phyloP scores from a whole-genome alignment of 345 rosid species.

The Brassica rapa region DNA sequence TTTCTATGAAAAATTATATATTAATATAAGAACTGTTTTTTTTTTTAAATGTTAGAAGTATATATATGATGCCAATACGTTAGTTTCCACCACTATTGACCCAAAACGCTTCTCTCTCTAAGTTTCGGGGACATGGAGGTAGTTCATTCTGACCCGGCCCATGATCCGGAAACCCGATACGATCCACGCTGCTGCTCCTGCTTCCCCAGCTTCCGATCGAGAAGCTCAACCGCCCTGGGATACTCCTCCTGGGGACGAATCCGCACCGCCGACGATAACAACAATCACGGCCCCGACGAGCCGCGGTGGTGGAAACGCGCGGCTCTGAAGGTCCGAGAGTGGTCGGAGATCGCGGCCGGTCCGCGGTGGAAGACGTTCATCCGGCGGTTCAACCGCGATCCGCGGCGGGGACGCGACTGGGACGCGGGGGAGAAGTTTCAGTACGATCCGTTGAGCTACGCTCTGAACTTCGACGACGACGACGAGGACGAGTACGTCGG shows the following conservation, averaged over 20 bases:
- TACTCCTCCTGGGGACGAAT: slow-evolving; percentile 56
- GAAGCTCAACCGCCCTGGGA: slow-evolving; percentile 28
- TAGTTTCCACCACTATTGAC: slow-evolving; percentile 1
- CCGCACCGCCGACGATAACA: slow-evolving; percentile 39
- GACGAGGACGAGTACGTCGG: slow-evolving; percentile 43
- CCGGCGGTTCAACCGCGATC: slow-evolving; percentile 71
- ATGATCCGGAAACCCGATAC: slow-evolving; percentile 34
- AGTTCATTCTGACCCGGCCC: slow-evolving; percentile 21
- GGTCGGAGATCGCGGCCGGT: slow-evolving; percentile 97
- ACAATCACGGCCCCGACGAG: slow-evolving; percentile 27
- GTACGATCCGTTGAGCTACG: slow-evolving; percentile 85
- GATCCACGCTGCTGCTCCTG: slow-evolving; percentile 55
- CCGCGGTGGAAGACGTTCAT: slow-evolving; percentile 97
- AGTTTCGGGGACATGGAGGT: slow-evolving; percentile 21
- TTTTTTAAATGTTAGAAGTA: neutral
- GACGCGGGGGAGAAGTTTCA: slow-evolving; percentile 60
- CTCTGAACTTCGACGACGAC: slow-evolving; percentile 81
- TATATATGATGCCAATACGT: neutral
- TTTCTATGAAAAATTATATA: neutral
- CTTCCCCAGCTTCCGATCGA: slow-evolving; percentile 56
- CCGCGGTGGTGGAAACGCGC: slow-evolving; percentile 60
- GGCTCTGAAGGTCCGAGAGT: slow-evolving; percentile 65
- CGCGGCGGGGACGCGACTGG: slow-evolving; percentile 41
- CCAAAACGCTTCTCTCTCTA: neutral
- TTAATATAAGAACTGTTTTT: neutral